These are phyloP conservation scores for Zizania palustris DNA, from an alignment of 202 grass and related monocot genomes.

Conservation along the genomic window DNA sequence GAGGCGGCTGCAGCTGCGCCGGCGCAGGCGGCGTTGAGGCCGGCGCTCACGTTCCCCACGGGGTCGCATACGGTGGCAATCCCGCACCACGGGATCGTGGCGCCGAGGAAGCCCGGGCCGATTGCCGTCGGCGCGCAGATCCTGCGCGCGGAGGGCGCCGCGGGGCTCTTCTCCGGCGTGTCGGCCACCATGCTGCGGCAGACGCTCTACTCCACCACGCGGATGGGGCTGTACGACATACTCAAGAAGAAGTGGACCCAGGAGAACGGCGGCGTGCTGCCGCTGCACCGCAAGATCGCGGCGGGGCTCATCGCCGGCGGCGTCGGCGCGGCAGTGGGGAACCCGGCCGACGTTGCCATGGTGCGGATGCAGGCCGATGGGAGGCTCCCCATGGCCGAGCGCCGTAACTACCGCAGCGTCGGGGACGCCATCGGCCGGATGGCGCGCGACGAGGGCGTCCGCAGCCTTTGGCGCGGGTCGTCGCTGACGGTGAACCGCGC, in stretches of 20 bases:
- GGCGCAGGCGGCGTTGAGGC: constrained; percentile 45
- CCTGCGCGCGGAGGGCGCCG: constrained; percentile 79
- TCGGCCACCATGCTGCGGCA: constrained; percentile 91
- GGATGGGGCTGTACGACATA: constrained; percentile 98
- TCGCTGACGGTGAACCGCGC: constrained; percentile 87
- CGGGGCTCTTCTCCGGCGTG: constrained; percentile 79
- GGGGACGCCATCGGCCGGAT: constrained; percentile 75
- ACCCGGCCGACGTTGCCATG: constrained; percentile 98
- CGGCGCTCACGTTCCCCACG: constrained; percentile 67
- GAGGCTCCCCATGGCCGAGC: constrained; percentile 68
- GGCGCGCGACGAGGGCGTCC: constrained; percentile 64
- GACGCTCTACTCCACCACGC: constrained; percentile 96
- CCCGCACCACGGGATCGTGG: constrained; percentile 40
- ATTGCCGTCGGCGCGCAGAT: constrained; percentile 84
- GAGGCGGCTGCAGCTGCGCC: constrained; percentile 36
- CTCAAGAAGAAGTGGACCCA: constrained; percentile 78
- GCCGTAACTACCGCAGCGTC: constrained; percentile 78
- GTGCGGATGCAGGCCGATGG: constrained; percentile 99
- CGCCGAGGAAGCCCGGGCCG: constrained; percentile 62
- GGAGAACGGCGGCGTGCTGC: constrained; percentile 62
- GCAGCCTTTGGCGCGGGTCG: constrained; percentile 85
- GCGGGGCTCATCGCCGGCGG: constrained; percentile 85
- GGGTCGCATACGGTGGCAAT: constrained; percentile 36
- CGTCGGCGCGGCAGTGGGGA: constrained; percentile 83
- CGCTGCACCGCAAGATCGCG: constrained; percentile 74